Evolutionary conservation across 2,329 filamentous ascomycete genomes (phyloP).

Genomic region (Leptographium lundbergii): DNA sequence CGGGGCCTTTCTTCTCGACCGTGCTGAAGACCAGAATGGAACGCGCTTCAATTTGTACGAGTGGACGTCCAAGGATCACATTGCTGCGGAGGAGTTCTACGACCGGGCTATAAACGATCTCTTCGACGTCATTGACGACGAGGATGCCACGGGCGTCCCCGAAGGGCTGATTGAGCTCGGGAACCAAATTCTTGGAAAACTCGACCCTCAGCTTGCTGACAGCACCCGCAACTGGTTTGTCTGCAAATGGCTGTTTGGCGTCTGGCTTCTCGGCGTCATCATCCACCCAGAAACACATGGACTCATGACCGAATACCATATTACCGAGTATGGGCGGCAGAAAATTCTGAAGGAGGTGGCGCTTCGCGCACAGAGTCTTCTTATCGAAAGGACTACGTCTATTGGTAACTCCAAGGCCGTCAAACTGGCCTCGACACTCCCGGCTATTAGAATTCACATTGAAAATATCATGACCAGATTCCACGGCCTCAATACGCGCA

Average conservation of each 20-base stretch:
- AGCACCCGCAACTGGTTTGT: conserved; percentile 74
- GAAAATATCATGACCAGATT: conserved; percentile 60
- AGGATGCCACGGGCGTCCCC: conserved; percentile 74
- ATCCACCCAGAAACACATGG: conserved; percentile 75
- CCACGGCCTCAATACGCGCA: conserved; percentile 36
- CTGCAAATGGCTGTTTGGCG: conserved; percentile 83
- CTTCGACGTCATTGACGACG: conserved; percentile 77
- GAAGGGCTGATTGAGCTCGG: conserved; percentile 74
- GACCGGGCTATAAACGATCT: conserved; percentile 66
- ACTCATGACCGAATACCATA: conserved; percentile 79
- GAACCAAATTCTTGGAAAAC: conserved; percentile 66
- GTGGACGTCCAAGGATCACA: conserved; percentile 66
- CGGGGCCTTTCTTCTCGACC: conserved; percentile 80
- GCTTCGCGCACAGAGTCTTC: conserved; percentile 64
- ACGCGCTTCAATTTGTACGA: conserved; percentile 58
- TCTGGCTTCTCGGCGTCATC: conserved; percentile 71
- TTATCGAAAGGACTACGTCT: conserved; percentile 53
- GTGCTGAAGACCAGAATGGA: conserved; percentile 65
- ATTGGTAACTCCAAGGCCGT: conserved; percentile 1
- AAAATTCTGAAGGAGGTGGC: conserved; percentile 71
- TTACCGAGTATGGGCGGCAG: conserved; percentile 80
- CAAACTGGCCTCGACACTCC: conserved; percentile 45
- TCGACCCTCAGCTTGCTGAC: conserved; percentile 59
- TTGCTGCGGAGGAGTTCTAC: conserved; percentile 80
- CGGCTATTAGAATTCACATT: conserved; percentile 54